Evolutionary conservation across 2,329 filamentous ascomycete species (phyloP), one percentile per base, ranked within the genome.

Genomic region (Lecanicillium sp.): DNA sequence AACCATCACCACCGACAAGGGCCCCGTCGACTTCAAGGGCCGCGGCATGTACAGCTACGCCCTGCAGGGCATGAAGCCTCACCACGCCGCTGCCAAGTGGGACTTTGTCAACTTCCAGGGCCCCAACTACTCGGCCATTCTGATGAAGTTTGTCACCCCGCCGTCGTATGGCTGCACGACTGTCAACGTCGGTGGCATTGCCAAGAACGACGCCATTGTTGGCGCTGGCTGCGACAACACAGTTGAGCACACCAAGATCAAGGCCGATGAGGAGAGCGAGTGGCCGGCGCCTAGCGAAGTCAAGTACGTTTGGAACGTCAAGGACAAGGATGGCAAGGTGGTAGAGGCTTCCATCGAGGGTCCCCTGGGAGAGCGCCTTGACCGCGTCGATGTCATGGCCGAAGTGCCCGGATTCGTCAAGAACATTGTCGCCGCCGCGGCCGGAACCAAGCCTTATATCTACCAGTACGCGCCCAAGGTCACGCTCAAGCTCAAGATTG

Each of bases 61-160:
- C 29, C 68, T 97, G 36, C 92, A 97, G 67, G 92, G 89, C 59
- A 97, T 97, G 90, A 98, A 98, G 74, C 92, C 92, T 29, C 92
- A 98, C 62, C 94, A 98, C 59, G 85, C 88, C 43, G 89, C 90
- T 45, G 80, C 85, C 20, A 79, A 77, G 46, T 98, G 92, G 92
- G 95, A 92, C 65, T 98, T 96, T 68, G 73, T 78, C 62, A 79
- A 89, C 65, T 95, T 95, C 69, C 89, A 97, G 59, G 82, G 86
- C 12, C 83, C 87, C 17, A 87, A 72, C 15, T 84, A 87, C 66
- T 92, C 89, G 19, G 90, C 89, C 19, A 66, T 94, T 48, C 71
- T 97, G 69, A 98, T 98, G 92, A 85, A 97, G 62, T 98, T 81
- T 62, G 94, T 80, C 28, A 98, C 92, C 1, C 94, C 92, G 19